Base-by-base conservation (phyloP, 2,329 filamentous ascomycete genomes). In the Ophiostoma sp. region DNA sequence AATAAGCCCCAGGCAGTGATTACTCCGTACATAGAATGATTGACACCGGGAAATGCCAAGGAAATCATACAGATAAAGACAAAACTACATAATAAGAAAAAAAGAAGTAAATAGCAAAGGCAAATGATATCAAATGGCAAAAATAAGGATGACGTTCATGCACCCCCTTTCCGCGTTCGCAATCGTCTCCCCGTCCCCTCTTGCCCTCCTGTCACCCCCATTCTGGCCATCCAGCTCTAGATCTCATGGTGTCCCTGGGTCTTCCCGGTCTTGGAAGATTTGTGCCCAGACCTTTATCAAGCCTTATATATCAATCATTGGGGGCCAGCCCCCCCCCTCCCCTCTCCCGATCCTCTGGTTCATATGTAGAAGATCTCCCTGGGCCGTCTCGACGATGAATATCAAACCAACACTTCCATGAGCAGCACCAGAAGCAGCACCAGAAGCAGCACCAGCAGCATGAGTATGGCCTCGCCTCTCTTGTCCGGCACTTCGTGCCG, bases 101-200 rank as follows among this genome's bases (percentile, higher is more conserved):
- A 17, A 48, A 17, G 44, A 48, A 48, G 2, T 7, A 7, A 48
- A 7, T 7, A 7, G 17, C 41, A 48, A 48, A n/a, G 7, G 44
- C 17, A n/a, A 48, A n/a, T 48, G 8, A 48, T 48, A 20, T 7
- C 44, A 48, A 48, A 48, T 48, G 44, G 44, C 17, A 20, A 48
- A n/a, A 57, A 57, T 57, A 57, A 57, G 52, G 52, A 23, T 57
- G 52, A 57, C 23, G n/a, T 27, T 27, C 52, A 57, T 57, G 52
- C 52, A 27, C 52, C 52, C 52, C 52, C 52, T 57, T 57, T 8
- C 44, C 7, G 17, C 44, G 17, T 48, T 48, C 44, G 44, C 44
- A 4, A n/a, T 48, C 44, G 44, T 48, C 41, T 17, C 41, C 44
- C 44, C 44, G 44, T 48, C 44, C 5, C 44, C 44, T 48, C 44